phyloP scores from a whole-genome alignment of 331 rosid species.

The Rhamnella rubrinervis region DNA sequence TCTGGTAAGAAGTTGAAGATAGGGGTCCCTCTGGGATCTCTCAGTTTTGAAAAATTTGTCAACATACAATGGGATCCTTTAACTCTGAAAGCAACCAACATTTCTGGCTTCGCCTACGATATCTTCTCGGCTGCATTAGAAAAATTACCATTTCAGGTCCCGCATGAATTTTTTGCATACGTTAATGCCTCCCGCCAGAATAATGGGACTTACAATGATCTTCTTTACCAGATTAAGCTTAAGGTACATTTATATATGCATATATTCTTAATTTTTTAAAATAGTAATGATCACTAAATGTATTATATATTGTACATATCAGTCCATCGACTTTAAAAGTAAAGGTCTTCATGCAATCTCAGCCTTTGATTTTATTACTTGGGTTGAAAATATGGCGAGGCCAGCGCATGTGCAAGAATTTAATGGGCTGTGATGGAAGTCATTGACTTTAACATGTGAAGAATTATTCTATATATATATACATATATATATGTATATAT shows the following conservation, averaged over 20 bases:
- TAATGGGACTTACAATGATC: constrained; percentile 20
- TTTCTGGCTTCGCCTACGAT: constrained; percentile 26
- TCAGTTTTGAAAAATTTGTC: constrained; percentile 10
- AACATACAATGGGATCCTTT: constrained; percentile 14
- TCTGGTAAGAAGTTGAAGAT: constrained; percentile 30
- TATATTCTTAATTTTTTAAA: too few species aligned
- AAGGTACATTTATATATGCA: background rate
- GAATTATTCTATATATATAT: too few species aligned
- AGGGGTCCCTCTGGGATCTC: constrained; percentile 16
- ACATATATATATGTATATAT: too few species aligned
- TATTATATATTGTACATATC: too few species aligned
- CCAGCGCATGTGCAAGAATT: too few species aligned
- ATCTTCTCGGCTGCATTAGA: constrained; percentile 22
- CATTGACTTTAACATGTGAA: too few species aligned
- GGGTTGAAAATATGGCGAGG: too few species aligned
- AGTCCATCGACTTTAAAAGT: too few species aligned
- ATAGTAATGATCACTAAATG: too few species aligned
- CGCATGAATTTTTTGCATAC: constrained; percentile 14
- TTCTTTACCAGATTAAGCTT: constrained; percentile 9
- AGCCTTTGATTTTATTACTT: too few species aligned
- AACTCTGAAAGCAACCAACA: background rate
- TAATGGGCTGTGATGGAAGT: too few species aligned
- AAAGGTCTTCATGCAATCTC: too few species aligned
- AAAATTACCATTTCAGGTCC: constrained; percentile 25
- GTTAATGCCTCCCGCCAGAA: background rate